phyloP scores from a whole-genome alignment of 306 rosid species.

The Vigna trinervia region DNA sequence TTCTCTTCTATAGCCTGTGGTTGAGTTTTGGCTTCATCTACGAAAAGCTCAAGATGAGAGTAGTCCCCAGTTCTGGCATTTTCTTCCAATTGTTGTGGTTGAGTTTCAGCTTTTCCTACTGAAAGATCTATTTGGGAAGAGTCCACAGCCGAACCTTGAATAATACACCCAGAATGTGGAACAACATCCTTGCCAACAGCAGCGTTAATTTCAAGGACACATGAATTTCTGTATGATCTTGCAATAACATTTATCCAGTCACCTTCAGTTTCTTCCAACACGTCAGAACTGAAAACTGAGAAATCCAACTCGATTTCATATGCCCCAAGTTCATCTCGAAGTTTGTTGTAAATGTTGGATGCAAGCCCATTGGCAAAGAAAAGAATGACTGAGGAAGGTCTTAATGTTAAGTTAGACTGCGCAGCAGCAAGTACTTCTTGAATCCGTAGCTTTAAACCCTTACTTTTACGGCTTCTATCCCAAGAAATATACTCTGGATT shows the following conservation, averaged over 20 bases:
- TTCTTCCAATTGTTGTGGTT: constrained; percentile 33
- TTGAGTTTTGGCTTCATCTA: constrained; percentile 41
- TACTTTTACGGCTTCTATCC: constrained; percentile 55
- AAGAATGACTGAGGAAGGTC: constrained; percentile 75
- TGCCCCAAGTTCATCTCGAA: constrained; percentile 65
- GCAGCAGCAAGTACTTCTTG: constrained; percentile 68
- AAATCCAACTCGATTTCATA: constrained; percentile 58
- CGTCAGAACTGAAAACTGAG: constrained; percentile 54
- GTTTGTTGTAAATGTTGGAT: constrained; percentile 47
- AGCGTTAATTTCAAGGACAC: constrained; percentile 65
- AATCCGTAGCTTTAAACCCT: constrained; percentile 70
- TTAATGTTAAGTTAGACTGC: constrained; percentile 61
- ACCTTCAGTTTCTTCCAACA: constrained; percentile 62
- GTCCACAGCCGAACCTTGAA: constrained; percentile 38
- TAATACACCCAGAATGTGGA: constrained; percentile 35
- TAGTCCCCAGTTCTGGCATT: neutral
- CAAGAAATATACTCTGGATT: constrained; percentile 79
- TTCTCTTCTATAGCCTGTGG: constrained; percentile 35
- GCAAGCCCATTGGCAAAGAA: constrained; percentile 79
- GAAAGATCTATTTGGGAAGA: constrained; percentile 44
- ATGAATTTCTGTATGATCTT: constrained; percentile 62
- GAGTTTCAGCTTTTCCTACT: constrained; percentile 43
- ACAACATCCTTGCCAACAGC: constrained; percentile 36
- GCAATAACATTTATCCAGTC: constrained; percentile 71
- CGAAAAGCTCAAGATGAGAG: constrained; percentile 37